phyloP scores from a whole-genome alignment of 2,329 filamentous ascomycete species.

The Thelonectria blattea region DNA sequence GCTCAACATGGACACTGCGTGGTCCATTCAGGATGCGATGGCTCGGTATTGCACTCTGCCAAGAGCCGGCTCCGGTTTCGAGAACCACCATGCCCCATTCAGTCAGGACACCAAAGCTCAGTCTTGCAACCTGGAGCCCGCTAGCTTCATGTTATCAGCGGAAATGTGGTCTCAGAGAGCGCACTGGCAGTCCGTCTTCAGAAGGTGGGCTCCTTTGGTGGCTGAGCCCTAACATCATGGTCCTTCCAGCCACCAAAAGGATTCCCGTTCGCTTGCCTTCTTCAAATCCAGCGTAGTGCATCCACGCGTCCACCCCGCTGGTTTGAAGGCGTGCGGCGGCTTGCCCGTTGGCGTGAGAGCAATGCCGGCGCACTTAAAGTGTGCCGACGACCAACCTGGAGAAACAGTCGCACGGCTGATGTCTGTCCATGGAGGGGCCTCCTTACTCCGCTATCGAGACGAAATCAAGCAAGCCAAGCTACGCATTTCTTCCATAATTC shows the following conservation, averaged over 20 bases:
- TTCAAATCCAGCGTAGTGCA: conserved; percentile 21
- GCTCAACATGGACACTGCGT: not conserved
- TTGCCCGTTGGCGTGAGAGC: conserved; percentile 6
- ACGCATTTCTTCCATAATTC: not conserved
- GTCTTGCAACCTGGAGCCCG: conserved; percentile 13
- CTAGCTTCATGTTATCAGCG: conserved; percentile 22
- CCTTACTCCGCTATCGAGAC: not conserved
- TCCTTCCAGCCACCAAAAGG: conserved; percentile 19
- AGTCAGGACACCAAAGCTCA: conserved; percentile 28
- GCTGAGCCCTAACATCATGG: conserved; percentile 35
- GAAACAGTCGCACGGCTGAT: not conserved
- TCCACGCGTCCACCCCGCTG: conserved; percentile 15
- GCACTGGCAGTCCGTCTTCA: conserved; percentile 21
- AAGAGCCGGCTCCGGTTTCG: conserved; percentile 21
- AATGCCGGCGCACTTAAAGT: conserved; percentile 6
- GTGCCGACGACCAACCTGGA: not conserved
- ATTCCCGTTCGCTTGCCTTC: conserved; percentile 23
- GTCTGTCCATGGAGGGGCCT: not conserved
- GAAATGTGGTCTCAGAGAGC: conserved; percentile 23
- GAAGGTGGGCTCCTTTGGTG: conserved; percentile 25
- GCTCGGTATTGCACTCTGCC: conserved; percentile 33
- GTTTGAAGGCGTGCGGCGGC: conserved; percentile 5
- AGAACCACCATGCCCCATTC: conserved; percentile 20
- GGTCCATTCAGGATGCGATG: conserved; percentile 9
- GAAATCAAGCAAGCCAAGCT: not conserved